phyloP scores from a whole-genome alignment of 2,329 filamentous ascomycete species.

The Hypoxylon sp. region DNA sequence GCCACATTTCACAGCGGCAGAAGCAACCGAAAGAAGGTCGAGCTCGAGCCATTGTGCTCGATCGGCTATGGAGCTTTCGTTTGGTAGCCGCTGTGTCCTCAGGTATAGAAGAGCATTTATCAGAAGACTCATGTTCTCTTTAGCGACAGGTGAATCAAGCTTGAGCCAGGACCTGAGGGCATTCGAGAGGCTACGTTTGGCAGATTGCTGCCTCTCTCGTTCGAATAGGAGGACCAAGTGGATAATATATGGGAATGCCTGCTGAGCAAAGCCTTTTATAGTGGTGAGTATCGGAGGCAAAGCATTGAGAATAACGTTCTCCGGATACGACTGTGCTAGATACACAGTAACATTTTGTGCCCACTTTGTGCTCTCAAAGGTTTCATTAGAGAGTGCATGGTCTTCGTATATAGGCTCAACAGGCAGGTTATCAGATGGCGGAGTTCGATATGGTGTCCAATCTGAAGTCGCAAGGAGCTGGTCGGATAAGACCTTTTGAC shows the following conservation, averaged over 20 bases:
- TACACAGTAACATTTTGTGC: conserved; percentile 71
- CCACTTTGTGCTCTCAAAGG: conserved; percentile 68
- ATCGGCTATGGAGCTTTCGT: conserved; percentile 83
- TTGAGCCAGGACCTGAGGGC: conserved; percentile 75
- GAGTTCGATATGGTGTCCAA: conserved; percentile 68
- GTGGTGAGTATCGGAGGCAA: conserved; percentile 74
- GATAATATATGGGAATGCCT: conserved; percentile 84
- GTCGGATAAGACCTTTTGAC: conserved; percentile 65
- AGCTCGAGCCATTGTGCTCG: conserved; percentile 88
- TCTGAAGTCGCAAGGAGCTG: conserved; percentile 67
- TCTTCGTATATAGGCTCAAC: conserved; percentile 48
- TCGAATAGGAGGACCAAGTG: conserved; percentile 83
- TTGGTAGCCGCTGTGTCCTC: conserved; percentile 80
- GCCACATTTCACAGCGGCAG: conserved; percentile 80
- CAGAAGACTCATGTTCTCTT: conserved; percentile 77
- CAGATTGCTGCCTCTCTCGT: conserved; percentile 68
- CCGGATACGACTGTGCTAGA: conserved; percentile 69
- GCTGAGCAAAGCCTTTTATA: conserved; percentile 77
- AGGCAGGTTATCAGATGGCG: conserved; percentile 64
- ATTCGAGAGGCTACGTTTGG: conserved; percentile 74
- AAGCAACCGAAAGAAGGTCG: conserved; percentile 77
- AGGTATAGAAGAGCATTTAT: conserved; percentile 88
- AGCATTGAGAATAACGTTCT: conserved; percentile 77
- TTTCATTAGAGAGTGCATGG: conserved; percentile 54
- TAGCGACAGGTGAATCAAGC: conserved; percentile 59